Evolutionary conservation across 1,284 basidiomycete species (phyloP), one percentile per base, ranked within the genome.

Genomic region (Meripilus lineatus): DNA sequence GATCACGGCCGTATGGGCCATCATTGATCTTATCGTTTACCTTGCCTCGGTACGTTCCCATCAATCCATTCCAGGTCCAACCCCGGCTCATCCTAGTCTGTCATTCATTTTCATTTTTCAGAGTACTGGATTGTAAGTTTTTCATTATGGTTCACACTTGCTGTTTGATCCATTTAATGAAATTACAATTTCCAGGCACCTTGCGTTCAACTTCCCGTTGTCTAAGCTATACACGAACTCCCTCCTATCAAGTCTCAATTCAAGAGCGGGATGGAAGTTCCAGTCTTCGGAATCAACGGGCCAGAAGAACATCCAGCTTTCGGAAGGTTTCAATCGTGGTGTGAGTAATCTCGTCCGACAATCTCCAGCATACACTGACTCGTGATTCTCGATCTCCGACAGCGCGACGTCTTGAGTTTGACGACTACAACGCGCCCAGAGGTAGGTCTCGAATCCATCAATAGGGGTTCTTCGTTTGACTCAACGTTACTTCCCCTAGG

Each of bases 151-250:
- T 26, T 30, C 33, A 18, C 15, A 25, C 18, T 32, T 60, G 58
- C 56, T 58, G 1, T 39, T 55, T 4, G 58, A 58, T 30, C 49
- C 59, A 30, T 10, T 10, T 30, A 30, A 10, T 30, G 10, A 30
- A 8, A 8, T n/a, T 8, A n/a, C 28, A 30, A 10, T 30, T 30
- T n/a, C 8, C 28, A 30, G 28, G 5, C 62, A 65, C 41, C 55
- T 65, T 17, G 50, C 57, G 21, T 62, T 64, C 53, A 62, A 63
- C 45, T 50, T 65, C 13, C 58, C 61, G 1, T 53, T 65, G 1
- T 56, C 60, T 5, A 64, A 64, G 44, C 47, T 65, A 20, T 64
- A 64, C 48, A 64, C 62, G 3, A 64, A 64, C 44, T 63, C 62
- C 0, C 48, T 64, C 15, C 58, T 64, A 56, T 65, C 62, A 3